Base-by-base conservation (phyloP, 371 early-diverging fungal species). In the Parasitella parasitica region DNA sequence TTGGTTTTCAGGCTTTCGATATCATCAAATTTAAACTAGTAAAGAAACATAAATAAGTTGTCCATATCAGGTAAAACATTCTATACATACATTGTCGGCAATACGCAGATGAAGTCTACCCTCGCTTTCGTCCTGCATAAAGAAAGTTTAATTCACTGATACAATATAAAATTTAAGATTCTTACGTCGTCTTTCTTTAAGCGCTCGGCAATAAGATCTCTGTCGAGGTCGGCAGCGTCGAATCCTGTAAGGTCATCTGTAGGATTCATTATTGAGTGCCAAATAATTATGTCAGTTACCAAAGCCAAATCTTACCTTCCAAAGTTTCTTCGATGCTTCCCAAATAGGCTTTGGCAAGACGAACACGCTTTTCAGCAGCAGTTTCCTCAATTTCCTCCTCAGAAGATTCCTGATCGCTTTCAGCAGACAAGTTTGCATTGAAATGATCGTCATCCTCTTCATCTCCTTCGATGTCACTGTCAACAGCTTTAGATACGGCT, bases 221-320 rank as follows among this genome's bases (percentile, higher is more conserved):
- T 79, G 78, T 98, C 98, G 20, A 98, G 86, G 58, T 94, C 92
- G 48, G 84, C 92, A 6, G 97, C 98, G 77, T 96, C 97, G 58
- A 92, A 89, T 49, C 89, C 95, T 63, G 72, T 84, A 18, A 83
- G 74, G 43, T 86, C 85, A 41, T 82, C 87, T 82, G 75, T 52
- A 28, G 3, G 4, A 57, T 11, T 12, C n/a, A 6, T 1, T 15
- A 2, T 9, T 49, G 11, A 49, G 28, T 49, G 6, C 6, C 4
- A 1, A 48, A 26, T 9, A 1, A 48, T 26, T 13, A 48, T 22
- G 26, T 27, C 18, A 12, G 3, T 27, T 24, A 2, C 20, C n/a
- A n/a, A n/a, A 4, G 18, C 6, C 12, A 9, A 12, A 28, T 41
- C 60, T 46, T 78, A 89, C 90, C 89, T 37, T 84, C 85, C 32